phyloP scores from a whole-genome alignment of 768 basidiomycete genomes.

The Mycena crocata region DNA sequence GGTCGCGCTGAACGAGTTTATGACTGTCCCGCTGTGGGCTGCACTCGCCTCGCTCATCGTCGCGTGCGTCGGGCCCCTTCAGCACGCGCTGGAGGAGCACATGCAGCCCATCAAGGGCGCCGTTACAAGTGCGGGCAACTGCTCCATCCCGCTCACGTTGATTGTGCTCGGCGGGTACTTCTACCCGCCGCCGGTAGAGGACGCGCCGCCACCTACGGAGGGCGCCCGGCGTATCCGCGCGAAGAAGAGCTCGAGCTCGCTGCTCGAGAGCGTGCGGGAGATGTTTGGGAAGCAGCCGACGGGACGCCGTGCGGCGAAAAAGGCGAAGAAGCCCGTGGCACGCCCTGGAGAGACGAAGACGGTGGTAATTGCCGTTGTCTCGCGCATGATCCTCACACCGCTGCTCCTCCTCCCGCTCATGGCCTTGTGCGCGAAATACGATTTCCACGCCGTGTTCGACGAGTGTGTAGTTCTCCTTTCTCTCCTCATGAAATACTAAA shows the following conservation, averaged over 20 bases:
- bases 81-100: constrained; percentile 73
- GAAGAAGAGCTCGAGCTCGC: constrained; percentile 44
- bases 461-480: constrained; percentile 68
- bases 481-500: constrained; percentile 19
- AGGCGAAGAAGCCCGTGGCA: constrained; percentile 24
- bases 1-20: constrained; percentile 70
- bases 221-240: neutral
- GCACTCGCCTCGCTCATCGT: constrained; percentile 80
- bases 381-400: constrained; percentile 91
- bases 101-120: constrained; percentile 77
- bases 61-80: constrained; percentile 80
- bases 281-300: constrained; percentile 50
- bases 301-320: constrained; percentile 1
- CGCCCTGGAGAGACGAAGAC: constrained; percentile 83
- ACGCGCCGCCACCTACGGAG: neutral
- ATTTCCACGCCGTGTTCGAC: constrained; percentile 72
- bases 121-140: constrained; percentile 73
- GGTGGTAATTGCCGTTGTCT: constrained; percentile 82
- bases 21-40: constrained; percentile 92
- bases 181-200: constrained; percentile 55
- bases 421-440: constrained; percentile 67
- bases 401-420: constrained; percentile 82
- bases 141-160: constrained; percentile 89
- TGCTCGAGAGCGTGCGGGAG: constrained; percentile 56
- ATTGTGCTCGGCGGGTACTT: constrained; percentile 96